Percentiles rank a stretch among this genome's conserved stretches.
phyloP scores from a whole-genome alignment of 2,329 filamentous ascomycete species.

The Aureobasidium sp. region DNA sequence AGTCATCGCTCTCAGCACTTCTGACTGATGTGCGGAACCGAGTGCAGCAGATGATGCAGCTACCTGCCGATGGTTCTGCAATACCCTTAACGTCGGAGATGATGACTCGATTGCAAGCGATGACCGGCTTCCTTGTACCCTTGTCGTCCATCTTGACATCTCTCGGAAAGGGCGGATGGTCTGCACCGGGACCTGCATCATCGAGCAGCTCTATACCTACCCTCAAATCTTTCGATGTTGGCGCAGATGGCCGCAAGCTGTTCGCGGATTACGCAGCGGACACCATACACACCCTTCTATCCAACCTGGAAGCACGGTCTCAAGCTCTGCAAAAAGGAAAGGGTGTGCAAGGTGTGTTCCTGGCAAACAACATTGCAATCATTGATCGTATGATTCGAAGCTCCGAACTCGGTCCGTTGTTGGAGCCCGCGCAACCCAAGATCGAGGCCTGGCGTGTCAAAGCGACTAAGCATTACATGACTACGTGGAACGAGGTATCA shows the following conservation, averaged over 20 bases:
- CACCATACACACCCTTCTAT: conserved; percentile 73
- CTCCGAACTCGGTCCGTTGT: conserved; percentile 66
- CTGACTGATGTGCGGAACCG: conserved; percentile 73
- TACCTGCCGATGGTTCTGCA: conserved; percentile 71
- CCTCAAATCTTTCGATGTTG: conserved; percentile 72
- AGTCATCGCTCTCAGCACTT: conserved; percentile 71
- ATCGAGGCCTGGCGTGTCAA: conserved; percentile 84
- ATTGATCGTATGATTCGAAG: conserved; percentile 75
- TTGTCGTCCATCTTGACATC: conserved; percentile 87
- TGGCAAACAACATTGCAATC: conserved; percentile 79
- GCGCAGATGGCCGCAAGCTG: conserved; percentile 77
- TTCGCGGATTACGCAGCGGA: conserved; percentile 86
- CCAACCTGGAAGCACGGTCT: conserved; percentile 65
- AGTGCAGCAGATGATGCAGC: conserved; percentile 52
- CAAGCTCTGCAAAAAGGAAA: conserved; percentile 66
- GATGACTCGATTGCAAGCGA: conserved; percentile 75
- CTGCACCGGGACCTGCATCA: conserved; percentile 40
- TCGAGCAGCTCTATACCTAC: conserved; percentile 58
- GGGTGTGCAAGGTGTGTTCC: conserved; percentile 73
- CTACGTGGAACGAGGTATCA: conserved; percentile 81
- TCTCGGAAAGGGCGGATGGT: conserved; percentile 87
- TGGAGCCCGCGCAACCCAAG: conserved; percentile 48
- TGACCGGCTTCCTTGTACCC: conserved; percentile 78
- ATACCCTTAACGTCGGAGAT: conserved; percentile 72
- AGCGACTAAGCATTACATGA: conserved; percentile 69